Evolutionary conservation across 83 land plant species (phyloP).

Genomic region (Diphasiastrum complanatum): DNA sequence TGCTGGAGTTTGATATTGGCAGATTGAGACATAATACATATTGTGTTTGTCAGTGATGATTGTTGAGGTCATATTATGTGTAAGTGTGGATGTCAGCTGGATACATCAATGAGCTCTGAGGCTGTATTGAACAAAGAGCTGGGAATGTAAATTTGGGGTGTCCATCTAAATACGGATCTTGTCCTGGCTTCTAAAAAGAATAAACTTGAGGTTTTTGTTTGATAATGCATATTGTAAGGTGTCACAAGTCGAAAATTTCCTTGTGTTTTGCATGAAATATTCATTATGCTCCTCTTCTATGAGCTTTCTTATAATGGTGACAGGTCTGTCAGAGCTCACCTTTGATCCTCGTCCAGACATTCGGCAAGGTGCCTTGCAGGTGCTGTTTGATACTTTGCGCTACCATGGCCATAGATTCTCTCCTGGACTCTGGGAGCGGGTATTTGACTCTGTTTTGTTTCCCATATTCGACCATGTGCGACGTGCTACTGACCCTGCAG

Average conservation of each 20-base stretch:
- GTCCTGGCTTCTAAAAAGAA: too few species aligned
- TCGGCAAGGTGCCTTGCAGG: slow-evolving; percentile 82
- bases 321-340: slow-evolving; percentile 85
- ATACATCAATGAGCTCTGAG: too few species aligned
- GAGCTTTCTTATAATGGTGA: neutral
- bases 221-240: too few species aligned
- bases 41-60: too few species aligned
- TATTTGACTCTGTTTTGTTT: slow-evolving; percentile 59
- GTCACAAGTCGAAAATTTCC: too few species aligned
- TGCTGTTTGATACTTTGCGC: slow-evolving; percentile 83
- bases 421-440: slow-evolving; percentile 55
- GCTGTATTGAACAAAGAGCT: too few species aligned
- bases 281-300: neutral
- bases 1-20: neutral
- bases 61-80: too few species aligned
- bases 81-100: too few species aligned
- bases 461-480: slow-evolving; percentile 64
- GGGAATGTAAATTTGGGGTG: too few species aligned
- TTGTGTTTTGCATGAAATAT: neutral
- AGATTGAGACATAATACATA: too few species aligned
- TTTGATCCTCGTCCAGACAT: slow-evolving; percentile 86
- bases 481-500: slow-evolving; percentile 79
- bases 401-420: slow-evolving; percentile 94
- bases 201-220: too few species aligned
- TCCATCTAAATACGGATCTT: too few species aligned